phyloP scores from a whole-genome alignment of 2,329 filamentous ascomycete species.

The Botrytis aclada region DNA sequence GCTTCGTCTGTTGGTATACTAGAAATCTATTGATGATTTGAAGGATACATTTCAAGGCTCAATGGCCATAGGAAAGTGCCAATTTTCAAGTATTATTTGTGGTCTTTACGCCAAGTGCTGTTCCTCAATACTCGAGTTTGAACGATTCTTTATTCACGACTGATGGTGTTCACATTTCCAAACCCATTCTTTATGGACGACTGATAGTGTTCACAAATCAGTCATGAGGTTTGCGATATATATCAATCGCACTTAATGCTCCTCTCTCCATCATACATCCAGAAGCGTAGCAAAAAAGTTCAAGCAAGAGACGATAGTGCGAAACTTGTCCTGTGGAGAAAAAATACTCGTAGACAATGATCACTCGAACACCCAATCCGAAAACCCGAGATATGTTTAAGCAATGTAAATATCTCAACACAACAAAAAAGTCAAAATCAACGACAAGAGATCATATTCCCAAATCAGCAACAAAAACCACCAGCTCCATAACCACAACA shows the following conservation, averaged over 20 bases:
- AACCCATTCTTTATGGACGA: neutral
- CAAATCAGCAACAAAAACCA: neutral
- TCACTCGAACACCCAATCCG: neutral
- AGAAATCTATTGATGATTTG: neutral
- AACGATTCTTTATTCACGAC: neutral
- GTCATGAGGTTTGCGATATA: neutral
- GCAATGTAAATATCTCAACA: neutral
- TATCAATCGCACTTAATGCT: neutral
- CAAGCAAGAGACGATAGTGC: neutral
- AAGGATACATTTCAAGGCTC: neutral
- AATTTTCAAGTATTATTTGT: neutral
- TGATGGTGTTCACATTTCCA: neutral
- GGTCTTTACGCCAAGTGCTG: too few species aligned
- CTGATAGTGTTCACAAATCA: neutral
- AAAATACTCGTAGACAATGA: neutral
- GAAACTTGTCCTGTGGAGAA: accelerated
- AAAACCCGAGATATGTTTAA: neutral
- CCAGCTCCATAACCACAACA: neutral
- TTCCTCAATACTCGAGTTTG: too few species aligned
- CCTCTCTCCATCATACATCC: neutral
- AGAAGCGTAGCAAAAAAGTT: neutral
- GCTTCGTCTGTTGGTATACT: neutral
- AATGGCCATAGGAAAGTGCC: neutral
- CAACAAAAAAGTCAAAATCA: accelerated
- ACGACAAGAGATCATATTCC: neutral